Evolutionary conservation across 23 red algal species (phyloP).

Genomic region (Agarophyton chilense): DNA sequence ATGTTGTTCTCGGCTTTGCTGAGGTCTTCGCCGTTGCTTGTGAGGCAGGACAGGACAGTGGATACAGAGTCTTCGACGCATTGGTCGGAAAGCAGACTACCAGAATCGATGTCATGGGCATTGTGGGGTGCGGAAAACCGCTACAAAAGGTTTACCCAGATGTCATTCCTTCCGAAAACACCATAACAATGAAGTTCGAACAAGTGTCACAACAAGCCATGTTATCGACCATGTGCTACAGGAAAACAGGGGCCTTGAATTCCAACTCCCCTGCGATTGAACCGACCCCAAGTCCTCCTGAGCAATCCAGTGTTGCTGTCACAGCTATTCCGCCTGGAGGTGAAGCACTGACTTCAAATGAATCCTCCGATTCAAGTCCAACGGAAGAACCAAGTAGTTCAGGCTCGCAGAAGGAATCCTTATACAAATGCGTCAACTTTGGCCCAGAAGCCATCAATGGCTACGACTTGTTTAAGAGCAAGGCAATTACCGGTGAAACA

Average conservation of each 20-base stretch:
- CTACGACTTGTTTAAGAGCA: conserved; percentile 20
- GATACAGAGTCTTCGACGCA: conserved; percentile 27
- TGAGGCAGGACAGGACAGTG: conserved; percentile 5
- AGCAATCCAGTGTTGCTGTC: background rate
- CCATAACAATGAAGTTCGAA: conserved; percentile 21
- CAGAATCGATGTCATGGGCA: conserved; percentile 49
- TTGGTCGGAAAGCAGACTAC: conserved; percentile 23
- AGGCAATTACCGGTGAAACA: conserved; percentile 14
- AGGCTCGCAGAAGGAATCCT: background rate
- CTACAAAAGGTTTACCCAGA: conserved; percentile 29
- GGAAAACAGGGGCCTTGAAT: background rate
- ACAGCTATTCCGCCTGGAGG: background rate
- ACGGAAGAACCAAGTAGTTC: background rate
- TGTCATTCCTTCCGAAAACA: background rate
- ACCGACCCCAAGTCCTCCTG: background rate
- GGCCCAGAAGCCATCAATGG: conserved; percentile 30
- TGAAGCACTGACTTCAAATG: background rate
- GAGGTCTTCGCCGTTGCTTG: conserved; percentile 56
- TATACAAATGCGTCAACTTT: conserved; percentile 47
- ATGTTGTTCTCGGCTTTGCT: conserved; percentile 52
- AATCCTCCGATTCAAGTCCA: background rate
- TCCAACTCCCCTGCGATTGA: background rate
- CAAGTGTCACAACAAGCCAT: conserved; percentile 39
- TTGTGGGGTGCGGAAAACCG: conserved; percentile 46
- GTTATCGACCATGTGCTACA: conserved; percentile 58